Conservation (phyloP, 495 filamentous ascomycete genomes). For the Platismatia glauca region DNA sequence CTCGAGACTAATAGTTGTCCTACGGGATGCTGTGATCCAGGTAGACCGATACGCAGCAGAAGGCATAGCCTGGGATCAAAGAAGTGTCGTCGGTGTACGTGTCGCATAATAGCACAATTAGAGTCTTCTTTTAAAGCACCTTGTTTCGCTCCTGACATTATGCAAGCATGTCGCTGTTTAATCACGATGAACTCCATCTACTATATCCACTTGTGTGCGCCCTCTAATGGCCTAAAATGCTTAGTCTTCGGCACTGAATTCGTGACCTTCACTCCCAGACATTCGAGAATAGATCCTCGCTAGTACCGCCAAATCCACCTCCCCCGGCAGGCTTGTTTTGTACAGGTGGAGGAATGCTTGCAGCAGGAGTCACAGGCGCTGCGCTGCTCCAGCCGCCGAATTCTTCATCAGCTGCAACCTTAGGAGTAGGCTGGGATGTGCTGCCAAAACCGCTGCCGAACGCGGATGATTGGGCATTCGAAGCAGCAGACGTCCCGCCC, state of each 20-base stretch:
- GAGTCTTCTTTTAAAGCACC: background rate
- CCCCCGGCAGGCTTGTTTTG: conserved; percentile 38
- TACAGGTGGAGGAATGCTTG: conserved; percentile 31
- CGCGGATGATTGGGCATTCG: conserved; percentile 34
- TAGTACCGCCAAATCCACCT: conserved; percentile 59
- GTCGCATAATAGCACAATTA: background rate
- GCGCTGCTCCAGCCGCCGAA: conserved; percentile 89
- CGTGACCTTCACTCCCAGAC: conserved; percentile 62
- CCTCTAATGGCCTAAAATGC: background rate
- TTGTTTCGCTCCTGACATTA: background rate
- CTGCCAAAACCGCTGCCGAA: conserved; percentile 21
- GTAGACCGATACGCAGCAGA: background rate
- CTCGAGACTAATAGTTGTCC: background rate
- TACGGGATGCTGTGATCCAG: background rate
- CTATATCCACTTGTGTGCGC: background rate
- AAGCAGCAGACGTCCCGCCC: conserved; percentile 41
- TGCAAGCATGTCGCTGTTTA: conserved; percentile 1
- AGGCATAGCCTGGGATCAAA: background rate
- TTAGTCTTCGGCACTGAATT: background rate
- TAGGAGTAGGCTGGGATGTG: conserved; percentile 44
- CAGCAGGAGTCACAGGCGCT: conserved; percentile 37
- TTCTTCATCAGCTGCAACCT: conserved; percentile 76
- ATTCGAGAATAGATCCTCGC: conserved; percentile 87
- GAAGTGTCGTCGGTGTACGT: background rate
- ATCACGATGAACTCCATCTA: background rate